Evolutionary conservation across 176 grass and related monocot species (phyloP).

Genomic region (Phoenix dactylifera): DNA sequence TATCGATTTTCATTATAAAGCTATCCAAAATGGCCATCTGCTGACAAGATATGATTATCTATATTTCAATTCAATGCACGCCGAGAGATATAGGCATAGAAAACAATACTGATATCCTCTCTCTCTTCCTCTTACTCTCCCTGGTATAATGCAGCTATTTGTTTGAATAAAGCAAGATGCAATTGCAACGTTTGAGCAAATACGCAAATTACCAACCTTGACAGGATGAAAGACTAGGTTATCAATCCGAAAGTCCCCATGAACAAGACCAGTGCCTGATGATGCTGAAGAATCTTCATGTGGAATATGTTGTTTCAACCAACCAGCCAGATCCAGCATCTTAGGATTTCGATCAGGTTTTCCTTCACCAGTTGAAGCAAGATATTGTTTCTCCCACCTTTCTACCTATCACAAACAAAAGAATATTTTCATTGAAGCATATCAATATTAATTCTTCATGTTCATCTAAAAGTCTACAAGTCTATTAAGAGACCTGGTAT

Average conservation of each 20-base stretch:
- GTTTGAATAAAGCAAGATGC: not conserved
- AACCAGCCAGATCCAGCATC: slow-evolving; percentile 71
- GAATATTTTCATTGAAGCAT: not conserved
- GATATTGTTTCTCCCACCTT: slow-evolving; percentile 88
- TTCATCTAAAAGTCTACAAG: no score
- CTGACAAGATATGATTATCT: no score
- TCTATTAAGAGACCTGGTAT: no score
- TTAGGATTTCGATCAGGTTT: slow-evolving; percentile 61
- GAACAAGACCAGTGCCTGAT: slow-evolving; percentile 65
- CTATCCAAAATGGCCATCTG: no score
- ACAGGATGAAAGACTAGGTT: slow-evolving; percentile 89
- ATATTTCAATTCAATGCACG: no score
- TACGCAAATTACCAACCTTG: slow-evolving; percentile 36
- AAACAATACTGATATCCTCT: no score
- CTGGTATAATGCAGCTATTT: no score
- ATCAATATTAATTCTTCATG: no score
- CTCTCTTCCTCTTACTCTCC: no score
- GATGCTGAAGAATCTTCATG: slow-evolving; percentile 47
- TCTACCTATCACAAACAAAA: slow-evolving; percentile 39
- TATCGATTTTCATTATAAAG: no score
- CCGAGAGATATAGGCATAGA: no score
- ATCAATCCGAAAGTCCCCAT: slow-evolving; percentile 84
- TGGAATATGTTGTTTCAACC: slow-evolving; percentile 73
- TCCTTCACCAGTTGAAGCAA: slow-evolving; percentile 66
- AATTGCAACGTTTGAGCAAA: not conserved